phyloP scores from a whole-genome alignment of 495 filamentous ascomycete genomes.

The Cercophora scortea region DNA sequence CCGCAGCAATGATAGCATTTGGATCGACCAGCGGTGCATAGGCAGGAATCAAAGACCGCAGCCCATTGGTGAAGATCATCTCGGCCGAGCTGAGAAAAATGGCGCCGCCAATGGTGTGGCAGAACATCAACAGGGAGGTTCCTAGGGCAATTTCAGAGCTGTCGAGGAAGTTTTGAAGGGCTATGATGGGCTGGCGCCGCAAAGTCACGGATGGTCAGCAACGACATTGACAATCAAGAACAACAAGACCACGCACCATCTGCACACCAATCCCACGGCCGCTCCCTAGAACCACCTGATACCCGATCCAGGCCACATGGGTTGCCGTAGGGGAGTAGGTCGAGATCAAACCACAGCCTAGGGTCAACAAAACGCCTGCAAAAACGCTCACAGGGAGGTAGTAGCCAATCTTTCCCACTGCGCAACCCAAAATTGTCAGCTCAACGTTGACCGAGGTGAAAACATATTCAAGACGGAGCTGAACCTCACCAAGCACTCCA shows the following conservation, averaged over 20 bases:
- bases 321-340: constrained; percentile 30
- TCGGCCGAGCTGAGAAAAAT: too few species aligned
- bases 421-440: neutral
- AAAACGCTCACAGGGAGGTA: constrained; percentile 41
- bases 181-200: too few species aligned
- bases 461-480: constrained; percentile 10
- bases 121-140: too few species aligned
- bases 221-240: too few species aligned
- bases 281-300: constrained; percentile 44
- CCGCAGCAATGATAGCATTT: too few species aligned
- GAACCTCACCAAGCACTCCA: constrained; percentile 38
- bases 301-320: constrained; percentile 42
- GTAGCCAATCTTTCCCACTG: constrained; percentile 34
- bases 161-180: too few species aligned
- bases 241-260: constrained; percentile 14
- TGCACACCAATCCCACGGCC: constrained; percentile 41
- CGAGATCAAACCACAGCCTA: constrained; percentile 40
- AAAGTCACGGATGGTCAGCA: too few species aligned
- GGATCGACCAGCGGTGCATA: too few species aligned
- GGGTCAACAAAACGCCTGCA: constrained; percentile 46
- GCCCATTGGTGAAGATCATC: too few species aligned
- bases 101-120: too few species aligned
- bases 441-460: neutral
- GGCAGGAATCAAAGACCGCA: too few species aligned
- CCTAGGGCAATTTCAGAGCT: too few species aligned